phyloP scores from a whole-genome alignment of 805 yeast species.

The Metschnikowia proteae region DNA sequence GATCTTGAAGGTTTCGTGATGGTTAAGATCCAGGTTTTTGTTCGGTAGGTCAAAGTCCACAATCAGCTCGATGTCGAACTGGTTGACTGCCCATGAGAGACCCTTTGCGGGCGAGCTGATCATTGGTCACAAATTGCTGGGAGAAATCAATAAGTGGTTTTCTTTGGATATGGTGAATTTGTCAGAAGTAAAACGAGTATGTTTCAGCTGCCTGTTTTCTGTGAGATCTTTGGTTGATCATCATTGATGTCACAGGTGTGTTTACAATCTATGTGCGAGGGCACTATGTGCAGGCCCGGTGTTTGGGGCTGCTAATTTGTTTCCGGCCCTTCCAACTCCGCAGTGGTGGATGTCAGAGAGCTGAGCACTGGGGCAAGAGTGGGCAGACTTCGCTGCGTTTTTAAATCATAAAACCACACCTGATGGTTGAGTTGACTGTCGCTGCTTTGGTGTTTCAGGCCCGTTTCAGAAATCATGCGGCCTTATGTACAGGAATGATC shows the following conservation, averaged over 20 bases:
- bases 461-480: too few species aligned
- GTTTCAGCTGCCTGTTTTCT: not conserved
- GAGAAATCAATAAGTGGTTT: not conserved
- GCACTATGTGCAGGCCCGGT: not conserved
- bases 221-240: not conserved
- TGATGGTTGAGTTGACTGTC: too few species aligned
- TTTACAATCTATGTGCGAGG: constrained; percentile 5
- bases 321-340: too few species aligned
- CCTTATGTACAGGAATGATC: too few species aligned
- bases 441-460: not conserved
- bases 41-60: constrained; percentile 2
- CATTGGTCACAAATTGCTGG: not conserved
- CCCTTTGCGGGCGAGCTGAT: constrained; percentile 1
- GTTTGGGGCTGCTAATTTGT: not conserved
- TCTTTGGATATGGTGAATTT: not conserved
- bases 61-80: constrained; percentile 3
- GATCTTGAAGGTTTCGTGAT: constrained; percentile 24
- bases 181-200: not conserved
- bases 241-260: constrained; percentile 2
- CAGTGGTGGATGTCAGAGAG: not conserved
- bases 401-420: too few species aligned
- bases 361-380: not conserved
- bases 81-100: constrained; percentile 5
- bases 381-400: not conserved
- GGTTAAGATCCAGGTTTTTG: not conserved